Evolutionary conservation across 2,329 filamentous ascomycete species (phyloP), one percentile per base, ranked within the genome.

Genomic region (Metarhizium guizhouense): DNA sequence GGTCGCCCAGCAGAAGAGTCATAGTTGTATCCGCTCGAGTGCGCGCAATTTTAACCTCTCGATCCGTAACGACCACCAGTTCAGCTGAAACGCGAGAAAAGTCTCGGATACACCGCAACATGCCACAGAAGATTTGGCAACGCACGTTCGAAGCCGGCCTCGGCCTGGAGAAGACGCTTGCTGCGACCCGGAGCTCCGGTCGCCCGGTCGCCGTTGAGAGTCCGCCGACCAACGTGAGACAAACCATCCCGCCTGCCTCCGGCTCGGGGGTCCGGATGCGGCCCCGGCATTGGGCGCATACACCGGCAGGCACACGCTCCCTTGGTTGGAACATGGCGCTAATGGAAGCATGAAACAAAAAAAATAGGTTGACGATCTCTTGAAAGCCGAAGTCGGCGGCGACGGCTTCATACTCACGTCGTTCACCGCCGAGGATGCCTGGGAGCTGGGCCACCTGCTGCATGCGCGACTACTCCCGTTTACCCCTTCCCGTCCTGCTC

Each of bases 361-460:
- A 25, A 5, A 13, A 11, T 43, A 71, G 69, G 20, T 68, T 8
- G 60, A 64, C 1, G 58, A 61, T 32, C 63, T 71, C 8, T 29
- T 57, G 20, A 51, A 56, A 16, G 56, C 59, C 25, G 65, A 67
- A 47, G 63, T 64, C n/a, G 66, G 67, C 30, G 70, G 72, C 47
- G 71, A 77, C 62, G 74, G 73, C 6, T 74, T 79, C 65, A 71
- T 66, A 0, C 62, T 80, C 29, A 63, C 70, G 11, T 68, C 78
- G 59, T 89, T 89, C 71, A 87, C 84, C 2, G 73, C 77, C 54
- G 72, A 78, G 29, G 84, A 86, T 62, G 86, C 85, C 52, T 86
- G 82, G 75, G 75, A 79, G 38, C 78, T 89, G 4, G 86, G 86
- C 57, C 78, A 79, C 59, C 78, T 84, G 20, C 77, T 89, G 30